Conservation (phyloP, 164 flowering plant species). For the Pachysandra terminalis region DNA sequence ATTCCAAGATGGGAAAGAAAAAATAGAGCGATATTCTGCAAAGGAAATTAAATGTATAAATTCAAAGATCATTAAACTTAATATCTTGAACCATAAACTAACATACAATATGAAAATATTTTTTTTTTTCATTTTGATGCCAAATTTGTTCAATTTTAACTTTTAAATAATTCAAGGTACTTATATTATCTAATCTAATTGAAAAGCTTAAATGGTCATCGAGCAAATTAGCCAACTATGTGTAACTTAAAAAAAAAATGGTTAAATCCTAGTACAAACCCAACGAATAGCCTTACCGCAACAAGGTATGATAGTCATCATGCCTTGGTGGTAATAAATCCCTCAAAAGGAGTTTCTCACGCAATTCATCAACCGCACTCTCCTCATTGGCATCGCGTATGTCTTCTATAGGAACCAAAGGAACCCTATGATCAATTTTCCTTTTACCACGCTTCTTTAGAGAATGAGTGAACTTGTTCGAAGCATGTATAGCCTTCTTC, state of each 20-base stretch:
- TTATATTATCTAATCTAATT: no score
- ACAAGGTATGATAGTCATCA: conserved; percentile 82
- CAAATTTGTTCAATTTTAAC: background rate
- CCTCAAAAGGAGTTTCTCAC: conserved; percentile 55
- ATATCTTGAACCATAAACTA: no score
- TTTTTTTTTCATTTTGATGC: no score
- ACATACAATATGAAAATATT: no score
- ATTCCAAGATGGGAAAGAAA: no score
- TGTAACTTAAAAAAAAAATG: background rate
- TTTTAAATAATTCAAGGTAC: background rate
- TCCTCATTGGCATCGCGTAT: conserved; percentile 79
- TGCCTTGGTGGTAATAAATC: conserved; percentile 68
- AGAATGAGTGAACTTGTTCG: conserved; percentile 85
- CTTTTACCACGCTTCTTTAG: conserved; percentile 82
- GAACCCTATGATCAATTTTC: conserved; percentile 67
- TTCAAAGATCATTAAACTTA: no score
- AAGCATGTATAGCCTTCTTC: conserved; percentile 85
- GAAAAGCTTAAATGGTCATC: background rate
- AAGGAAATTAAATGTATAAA: no score
- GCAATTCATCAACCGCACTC: conserved; percentile 67
- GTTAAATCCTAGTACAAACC: background rate
- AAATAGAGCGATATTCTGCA: no score
- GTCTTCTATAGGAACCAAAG: conserved; percentile 77
- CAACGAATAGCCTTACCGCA: conserved; percentile 44
- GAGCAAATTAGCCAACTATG: conserved; percentile 5